phyloP scores from a whole-genome alignment of 1,284 basidiomycete genomes.

The Ganoderma resinaceum region DNA sequence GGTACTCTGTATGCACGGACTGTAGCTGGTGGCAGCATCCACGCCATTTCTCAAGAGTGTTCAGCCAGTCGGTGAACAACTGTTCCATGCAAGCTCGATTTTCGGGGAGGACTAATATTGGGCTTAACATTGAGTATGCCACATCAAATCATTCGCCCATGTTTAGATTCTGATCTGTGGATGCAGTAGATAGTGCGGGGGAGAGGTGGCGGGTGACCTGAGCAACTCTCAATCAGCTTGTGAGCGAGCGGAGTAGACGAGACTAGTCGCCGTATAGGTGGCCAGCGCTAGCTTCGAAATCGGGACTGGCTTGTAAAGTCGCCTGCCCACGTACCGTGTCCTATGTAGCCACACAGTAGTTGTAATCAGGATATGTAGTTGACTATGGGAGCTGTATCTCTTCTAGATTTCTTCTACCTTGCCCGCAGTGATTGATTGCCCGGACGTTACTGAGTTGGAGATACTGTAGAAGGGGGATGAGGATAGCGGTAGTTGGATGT shows the following conservation, averaged over 20 bases:
- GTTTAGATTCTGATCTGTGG: not conserved
- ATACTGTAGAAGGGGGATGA: not conserved
- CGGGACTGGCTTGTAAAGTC: not conserved
- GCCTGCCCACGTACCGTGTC: not conserved
- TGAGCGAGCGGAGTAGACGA: no score
- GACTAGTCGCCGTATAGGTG: no score
- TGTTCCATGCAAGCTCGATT: not conserved
- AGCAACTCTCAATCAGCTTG: not conserved
- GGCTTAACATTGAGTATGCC: not conserved
- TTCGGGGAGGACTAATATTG: not conserved
- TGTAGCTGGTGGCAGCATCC: not conserved
- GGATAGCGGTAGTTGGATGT: not conserved
- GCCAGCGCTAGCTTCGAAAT: no score
- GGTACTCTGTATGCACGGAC: constrained; percentile 7
- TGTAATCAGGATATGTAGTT: not conserved
- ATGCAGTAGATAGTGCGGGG: not conserved
- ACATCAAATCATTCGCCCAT: not conserved
- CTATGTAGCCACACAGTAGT: not conserved
- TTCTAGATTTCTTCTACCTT: not conserved
- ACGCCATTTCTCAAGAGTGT: not conserved
- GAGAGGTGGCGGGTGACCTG: not conserved
- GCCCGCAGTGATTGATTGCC: not conserved
- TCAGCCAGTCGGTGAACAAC: not conserved
- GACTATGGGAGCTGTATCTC: not conserved
- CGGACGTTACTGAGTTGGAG: not conserved